phyloP scores from a whole-genome alignment of 768 basidiomycete species.

The Leccinum sublutescens region DNA sequence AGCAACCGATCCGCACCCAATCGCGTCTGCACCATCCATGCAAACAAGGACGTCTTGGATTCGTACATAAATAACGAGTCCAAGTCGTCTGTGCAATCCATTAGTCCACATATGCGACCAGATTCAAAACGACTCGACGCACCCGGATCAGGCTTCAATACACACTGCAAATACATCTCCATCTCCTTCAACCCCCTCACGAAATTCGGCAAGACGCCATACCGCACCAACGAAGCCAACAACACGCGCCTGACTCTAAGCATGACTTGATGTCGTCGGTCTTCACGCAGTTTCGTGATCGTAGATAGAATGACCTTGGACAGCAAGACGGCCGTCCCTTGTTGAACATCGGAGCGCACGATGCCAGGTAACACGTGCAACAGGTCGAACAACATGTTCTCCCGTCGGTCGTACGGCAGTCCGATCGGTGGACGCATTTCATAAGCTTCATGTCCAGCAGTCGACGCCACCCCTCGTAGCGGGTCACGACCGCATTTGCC shows the following conservation, averaged over 20 bases:
- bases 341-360: constrained; percentile 60
- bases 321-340: constrained; percentile 69
- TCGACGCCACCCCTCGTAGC: constrained; percentile 83
- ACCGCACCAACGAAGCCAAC: constrained; percentile 56
- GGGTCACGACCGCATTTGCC: constrained; percentile 60
- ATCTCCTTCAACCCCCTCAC: constrained; percentile 77
- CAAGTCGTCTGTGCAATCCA: constrained; percentile 61
- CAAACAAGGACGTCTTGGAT: constrained; percentile 87
- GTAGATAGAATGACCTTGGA: constrained; percentile 79
- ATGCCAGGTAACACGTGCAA: constrained; percentile 83
- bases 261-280: constrained; percentile 65
- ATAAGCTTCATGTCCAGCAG: constrained; percentile 82
- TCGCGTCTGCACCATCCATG: constrained; percentile 78
- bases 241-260: constrained; percentile 63
- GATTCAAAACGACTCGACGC: constrained; percentile 23
- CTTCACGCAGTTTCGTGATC: constrained; percentile 87
- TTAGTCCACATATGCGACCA: background rate
- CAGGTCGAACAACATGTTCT: constrained; percentile 88
- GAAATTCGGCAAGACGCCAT: constrained; percentile 80
- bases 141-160: constrained; percentile 92
- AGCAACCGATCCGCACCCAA: constrained; percentile 82
- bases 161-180: constrained; percentile 67
- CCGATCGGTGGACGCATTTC: constrained; percentile 72
- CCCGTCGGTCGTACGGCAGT: constrained; percentile 76
- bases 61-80: constrained; percentile 94